Percentiles rank a stretch among this genome's conserved stretches.
These are phyloP conservation scores for Chiua virens DNA, from an alignment of 768 basidiomycete genomes.

Conservation along the genomic window DNA sequence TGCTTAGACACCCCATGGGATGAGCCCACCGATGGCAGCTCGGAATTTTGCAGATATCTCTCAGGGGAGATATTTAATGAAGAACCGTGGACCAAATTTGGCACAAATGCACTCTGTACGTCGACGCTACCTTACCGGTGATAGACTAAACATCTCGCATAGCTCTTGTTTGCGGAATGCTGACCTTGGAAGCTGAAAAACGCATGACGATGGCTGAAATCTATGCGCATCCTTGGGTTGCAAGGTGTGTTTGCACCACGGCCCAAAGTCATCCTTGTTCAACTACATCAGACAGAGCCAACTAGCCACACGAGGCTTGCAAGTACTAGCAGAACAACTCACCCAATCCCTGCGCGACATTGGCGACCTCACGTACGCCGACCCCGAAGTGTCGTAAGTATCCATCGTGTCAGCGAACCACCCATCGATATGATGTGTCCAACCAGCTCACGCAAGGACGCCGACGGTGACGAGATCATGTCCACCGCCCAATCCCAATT, in stretches of 20 bases:
- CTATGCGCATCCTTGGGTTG: slow-evolving; percentile 69
- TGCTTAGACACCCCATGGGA: slow-evolving; percentile 94
- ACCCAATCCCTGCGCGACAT: slow-evolving; percentile 63
- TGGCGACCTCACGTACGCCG: slow-evolving; percentile 75
- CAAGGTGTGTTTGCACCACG: slow-evolving; percentile 45
- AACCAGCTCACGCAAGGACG: slow-evolving; percentile 35
- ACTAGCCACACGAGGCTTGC: slow-evolving; percentile 49
- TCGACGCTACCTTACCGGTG: slow-evolving; percentile 2
- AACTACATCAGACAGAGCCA: slow-evolving; percentile 60
- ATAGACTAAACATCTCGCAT: slow-evolving; percentile 3
- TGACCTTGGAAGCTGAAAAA: slow-evolving; percentile 66
- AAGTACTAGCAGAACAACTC: slow-evolving; percentile 65
- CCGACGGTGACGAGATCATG: slow-evolving; percentile 64
- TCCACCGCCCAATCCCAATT: slow-evolving; percentile 67
- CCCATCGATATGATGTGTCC: neutral
- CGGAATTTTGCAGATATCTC: slow-evolving; percentile 78
- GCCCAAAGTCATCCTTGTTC: neutral
- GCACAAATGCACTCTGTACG: slow-evolving; percentile 60
- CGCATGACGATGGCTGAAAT: slow-evolving; percentile 66
- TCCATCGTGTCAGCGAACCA: neutral
- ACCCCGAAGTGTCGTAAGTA: slow-evolving; percentile 51
- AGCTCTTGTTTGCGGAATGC: slow-evolving; percentile 78
- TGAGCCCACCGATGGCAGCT: slow-evolving; percentile 76
- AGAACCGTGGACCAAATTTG: slow-evolving; percentile 77
- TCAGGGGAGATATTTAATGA: slow-evolving; percentile 72